Percentiles rank a stretch among this genome's conserved stretches.
phyloP scores from a whole-genome alignment of 306 rosid species.

The Prunus padus region DNA sequence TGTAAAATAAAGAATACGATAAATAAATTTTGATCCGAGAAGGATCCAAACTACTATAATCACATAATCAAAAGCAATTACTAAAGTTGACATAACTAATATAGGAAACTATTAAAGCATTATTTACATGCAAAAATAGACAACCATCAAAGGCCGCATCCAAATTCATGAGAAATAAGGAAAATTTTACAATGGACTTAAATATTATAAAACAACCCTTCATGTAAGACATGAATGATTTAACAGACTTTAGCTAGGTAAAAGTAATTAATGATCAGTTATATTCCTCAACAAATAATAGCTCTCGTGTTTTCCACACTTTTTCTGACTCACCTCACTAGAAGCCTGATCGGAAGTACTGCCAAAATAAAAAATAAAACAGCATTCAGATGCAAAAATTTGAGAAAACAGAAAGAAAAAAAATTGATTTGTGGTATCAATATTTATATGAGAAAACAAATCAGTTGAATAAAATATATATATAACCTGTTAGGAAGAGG shows the following conservation, averaged over 20 bases:
- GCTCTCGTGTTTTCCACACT: not conserved
- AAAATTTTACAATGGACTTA: not conserved
- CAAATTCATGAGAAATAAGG: not conserved
- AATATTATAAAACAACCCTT: not conserved
- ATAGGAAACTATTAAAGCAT: too few relatives aligned
- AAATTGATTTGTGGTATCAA: not conserved
- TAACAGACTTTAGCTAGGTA: not conserved
- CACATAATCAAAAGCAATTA: not conserved
- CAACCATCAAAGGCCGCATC: not conserved
- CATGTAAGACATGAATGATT: not conserved
- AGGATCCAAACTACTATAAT: not conserved
- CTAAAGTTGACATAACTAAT: not conserved
- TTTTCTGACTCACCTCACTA: slow-evolving; percentile 48
- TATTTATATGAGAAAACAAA: not conserved
- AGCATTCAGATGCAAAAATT: slow-evolving; percentile 7
- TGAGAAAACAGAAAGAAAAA: slow-evolving; percentile 6
- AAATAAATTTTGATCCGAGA: not conserved
- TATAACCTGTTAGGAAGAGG: slow-evolving; percentile 56
- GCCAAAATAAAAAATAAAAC: slow-evolving; percentile 32
- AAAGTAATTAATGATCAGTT: not conserved
- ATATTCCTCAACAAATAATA: not conserved
- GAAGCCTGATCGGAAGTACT: slow-evolving; percentile 54
- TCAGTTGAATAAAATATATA: not conserved
- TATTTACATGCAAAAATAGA: too few relatives aligned
- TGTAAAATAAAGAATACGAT: not conserved